These are phyloP conservation scores for Coprinopsis cinerea DNA, from an alignment of 768 basidiomycete species.

Conservation along the genomic window DNA sequence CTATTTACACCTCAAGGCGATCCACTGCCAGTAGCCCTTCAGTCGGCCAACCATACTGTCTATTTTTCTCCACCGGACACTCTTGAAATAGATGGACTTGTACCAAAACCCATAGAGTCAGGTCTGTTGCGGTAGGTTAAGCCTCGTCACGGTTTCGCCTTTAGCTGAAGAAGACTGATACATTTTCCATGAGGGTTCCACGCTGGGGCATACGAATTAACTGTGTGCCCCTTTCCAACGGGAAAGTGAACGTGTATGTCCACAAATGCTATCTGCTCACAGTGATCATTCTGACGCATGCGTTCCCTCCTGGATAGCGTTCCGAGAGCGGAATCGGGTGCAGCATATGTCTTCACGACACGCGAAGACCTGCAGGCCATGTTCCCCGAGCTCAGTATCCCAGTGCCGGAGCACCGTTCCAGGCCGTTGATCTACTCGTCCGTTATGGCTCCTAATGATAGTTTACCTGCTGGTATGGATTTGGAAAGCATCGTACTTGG, in stretches of 20 bases:
- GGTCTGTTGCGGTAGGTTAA: too few species aligned
- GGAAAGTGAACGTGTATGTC: conserved; percentile 26
- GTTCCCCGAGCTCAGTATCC: neutral
- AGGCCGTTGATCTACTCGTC: neutral
- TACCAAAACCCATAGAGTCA: too few species aligned
- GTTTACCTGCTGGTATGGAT: neutral
- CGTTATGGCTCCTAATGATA: neutral
- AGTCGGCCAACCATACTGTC: too few species aligned
- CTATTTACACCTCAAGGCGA: neutral
- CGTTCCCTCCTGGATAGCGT: conserved; percentile 1
- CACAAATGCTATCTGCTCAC: neutral
- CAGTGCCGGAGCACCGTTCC: neutral
- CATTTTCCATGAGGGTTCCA: conserved; percentile 23
- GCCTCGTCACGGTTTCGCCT: too few species aligned
- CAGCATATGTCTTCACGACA: neutral
- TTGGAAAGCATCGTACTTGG: neutral
- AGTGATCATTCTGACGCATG: neutral
- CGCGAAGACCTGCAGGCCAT: neutral
- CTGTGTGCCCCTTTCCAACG: conserved; percentile 28
- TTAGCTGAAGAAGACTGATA: too few species aligned
- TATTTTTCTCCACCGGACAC: too few species aligned
- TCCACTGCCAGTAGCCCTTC: too few species aligned
- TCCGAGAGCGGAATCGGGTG: conserved; percentile 15
- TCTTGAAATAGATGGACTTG: too few species aligned
- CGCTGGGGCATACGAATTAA: conserved; percentile 35